Evolutionary conservation across 2,329 filamentous ascomycete genomes (phyloP), one percentile per base, ranked within the genome.

Genomic region (Sclerotinia trifoliorum): DNA sequence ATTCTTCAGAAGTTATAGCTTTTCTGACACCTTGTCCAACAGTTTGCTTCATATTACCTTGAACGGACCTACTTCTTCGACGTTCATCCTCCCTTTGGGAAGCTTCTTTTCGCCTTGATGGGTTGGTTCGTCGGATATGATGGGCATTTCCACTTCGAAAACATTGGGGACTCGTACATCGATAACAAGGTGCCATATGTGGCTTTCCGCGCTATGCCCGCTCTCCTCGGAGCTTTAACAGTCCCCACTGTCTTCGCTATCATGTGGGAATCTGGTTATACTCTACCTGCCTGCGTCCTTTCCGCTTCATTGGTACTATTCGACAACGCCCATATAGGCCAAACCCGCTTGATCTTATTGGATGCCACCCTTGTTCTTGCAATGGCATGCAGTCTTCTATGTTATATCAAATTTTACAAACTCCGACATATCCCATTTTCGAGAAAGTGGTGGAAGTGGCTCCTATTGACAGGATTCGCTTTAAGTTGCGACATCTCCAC

Each of bases 241-340:
- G 93, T 99, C 64, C 91, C 94, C n/a, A 91, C 94, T 60, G 89
- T 92, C 68, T 99, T 96, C 80, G 82, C 96, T 78, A 99, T 97
- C 80, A 99, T 99, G 95, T 99, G 95, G 95, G 95, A 99, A 81
- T 98, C 95, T 62, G 95, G 94, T 71, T 99, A 99, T 81, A 97
- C 93, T 72, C 84, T 99, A 54, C 95, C 95, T 15, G 95, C 95
- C 68, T 96, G 92, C 78, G 83, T 98, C 67, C 84, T 97, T 68
- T 93, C 95, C 8, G 88, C 95, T 51, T 88, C 91, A 39, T 83
- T 99, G 48, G 85, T 99, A 72, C 89, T 99, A 55, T 92, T 99
- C 76, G 95, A 99, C 82, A 99, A 99, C 77, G 95, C 94, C 68
- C 95, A 99, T 80, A 93, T 99, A 79, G 94, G 93, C 70, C 95